These are phyloP conservation scores for Penicillium decumbens DNA, from an alignment of 2,329 filamentous ascomycete genomes.

Conservation along the genomic window DNA sequence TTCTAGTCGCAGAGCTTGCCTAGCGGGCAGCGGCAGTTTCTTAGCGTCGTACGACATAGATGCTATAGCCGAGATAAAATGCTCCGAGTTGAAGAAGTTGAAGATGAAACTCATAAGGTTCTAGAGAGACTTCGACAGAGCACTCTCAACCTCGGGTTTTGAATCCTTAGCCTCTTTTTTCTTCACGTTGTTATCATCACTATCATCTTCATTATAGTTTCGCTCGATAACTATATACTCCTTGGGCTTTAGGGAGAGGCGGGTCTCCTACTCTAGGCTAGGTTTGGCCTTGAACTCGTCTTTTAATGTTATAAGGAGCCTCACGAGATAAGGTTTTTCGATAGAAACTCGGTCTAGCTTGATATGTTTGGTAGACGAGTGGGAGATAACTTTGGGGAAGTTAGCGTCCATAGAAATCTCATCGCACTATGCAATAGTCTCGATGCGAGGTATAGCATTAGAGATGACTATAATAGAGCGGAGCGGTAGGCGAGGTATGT, in stretches of 20 bases:
- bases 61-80: slow-evolving; percentile 57
- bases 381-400: too few species aligned
- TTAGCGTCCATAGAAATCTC: too few species aligned
- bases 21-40: slow-evolving; percentile 75
- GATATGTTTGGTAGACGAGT: too few species aligned
- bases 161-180: slow-evolving; percentile 36
- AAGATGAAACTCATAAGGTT: slow-evolving; percentile 70
- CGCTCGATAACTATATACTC: slow-evolving; percentile 76
- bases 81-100: slow-evolving; percentile 75
- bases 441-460: too few species aligned
- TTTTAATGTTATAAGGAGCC: too few species aligned
- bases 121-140: slow-evolving; percentile 58
- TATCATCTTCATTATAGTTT: slow-evolving; percentile 60
- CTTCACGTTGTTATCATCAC: slow-evolving; percentile 36
- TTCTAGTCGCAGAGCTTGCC: slow-evolving; percentile 79
- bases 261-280: slow-evolving; percentile 49
- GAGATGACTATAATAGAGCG: too few species aligned
- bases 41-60: slow-evolving; percentile 47
- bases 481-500: too few species aligned
- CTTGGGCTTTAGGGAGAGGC: slow-evolving; percentile 49
- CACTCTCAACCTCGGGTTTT: slow-evolving; percentile 49
- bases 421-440: too few species aligned
- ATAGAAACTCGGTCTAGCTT: too few species aligned
- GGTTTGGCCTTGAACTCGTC: slow-evolving; percentile 57
- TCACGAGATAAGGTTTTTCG: too few species aligned